A percentile compares a stretch with the other conserved stretches of the same genome.
phyloP scores from a whole-genome alignment of 805 yeast species.

The Peterozyma xylosa region DNA sequence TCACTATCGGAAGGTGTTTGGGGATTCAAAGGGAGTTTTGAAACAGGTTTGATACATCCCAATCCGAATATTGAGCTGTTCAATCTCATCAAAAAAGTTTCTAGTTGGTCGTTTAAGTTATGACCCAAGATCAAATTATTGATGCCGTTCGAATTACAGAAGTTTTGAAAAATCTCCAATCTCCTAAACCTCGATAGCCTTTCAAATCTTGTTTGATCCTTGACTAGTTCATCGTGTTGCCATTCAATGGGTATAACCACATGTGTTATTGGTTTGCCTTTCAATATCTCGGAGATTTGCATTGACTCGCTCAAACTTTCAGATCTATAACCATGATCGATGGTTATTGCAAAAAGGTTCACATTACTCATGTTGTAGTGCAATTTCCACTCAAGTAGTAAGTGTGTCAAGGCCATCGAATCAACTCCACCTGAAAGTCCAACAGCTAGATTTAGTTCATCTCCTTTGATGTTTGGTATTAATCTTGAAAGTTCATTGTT shows the following conservation, averaged over 20 bases:
- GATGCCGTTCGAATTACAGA: constrained; percentile 29
- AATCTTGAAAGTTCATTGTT: no score
- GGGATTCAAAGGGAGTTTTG: constrained; percentile 21
- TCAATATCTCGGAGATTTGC: constrained; percentile 18
- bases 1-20: constrained; percentile 11
- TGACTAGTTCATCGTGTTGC: constrained; percentile 9
- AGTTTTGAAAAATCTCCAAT: constrained; percentile 31
- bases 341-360: constrained; percentile 47
- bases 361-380: constrained; percentile 19
- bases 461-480: background rate
- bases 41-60: constrained; percentile 36
- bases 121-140: constrained; percentile 53
- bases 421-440: constrained; percentile 82
- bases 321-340: constrained; percentile 53
- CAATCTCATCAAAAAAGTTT: constrained; percentile 56
- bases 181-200: constrained; percentile 51
- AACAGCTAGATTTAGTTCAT: constrained; percentile 26
- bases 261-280: constrained; percentile 19
- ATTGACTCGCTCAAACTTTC: constrained; percentile 45
- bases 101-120: constrained; percentile 64
- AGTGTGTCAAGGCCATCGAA: constrained; percentile 59
- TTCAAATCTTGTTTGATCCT: constrained; percentile 35
- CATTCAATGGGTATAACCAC: constrained; percentile 13
- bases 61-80: constrained; percentile 51
- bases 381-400: constrained; percentile 31